Conservation (phyloP, 1,284 basidiomycete species). For the Rhodotorula sp. region DNA sequence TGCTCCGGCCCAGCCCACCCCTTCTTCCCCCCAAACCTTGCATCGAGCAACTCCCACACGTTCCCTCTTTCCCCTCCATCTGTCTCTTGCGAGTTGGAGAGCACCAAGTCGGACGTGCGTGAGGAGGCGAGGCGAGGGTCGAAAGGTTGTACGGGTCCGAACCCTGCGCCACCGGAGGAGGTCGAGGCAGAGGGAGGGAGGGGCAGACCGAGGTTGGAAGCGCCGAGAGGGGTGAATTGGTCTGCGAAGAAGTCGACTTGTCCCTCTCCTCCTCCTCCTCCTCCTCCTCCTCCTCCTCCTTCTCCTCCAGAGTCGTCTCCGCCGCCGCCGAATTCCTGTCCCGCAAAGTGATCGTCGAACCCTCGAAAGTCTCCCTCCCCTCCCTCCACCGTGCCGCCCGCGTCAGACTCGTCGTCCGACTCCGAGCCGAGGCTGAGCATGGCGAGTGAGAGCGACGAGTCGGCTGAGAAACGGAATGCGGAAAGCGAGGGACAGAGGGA, state of each 20-base stretch:
- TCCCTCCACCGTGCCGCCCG: conserved; percentile 4
- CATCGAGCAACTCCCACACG: conserved; percentile 92
- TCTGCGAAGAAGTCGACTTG: conserved; percentile 53
- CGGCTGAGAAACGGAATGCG: conserved; percentile 66
- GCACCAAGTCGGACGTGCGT: conserved; percentile 75
- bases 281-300: conserved; percentile 46
- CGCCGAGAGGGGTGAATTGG: conserved; percentile 46
- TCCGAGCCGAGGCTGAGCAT: conserved; percentile 43
- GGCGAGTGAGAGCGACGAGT: conserved; percentile 47
- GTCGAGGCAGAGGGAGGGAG: conserved; percentile 44
- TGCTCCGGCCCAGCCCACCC: conserved; percentile 96
- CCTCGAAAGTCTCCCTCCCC: conserved; percentile 29
- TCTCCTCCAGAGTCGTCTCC: conserved; percentile 36
- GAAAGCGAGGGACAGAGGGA: conserved; percentile 76
- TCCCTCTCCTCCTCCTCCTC: conserved; percentile 46
- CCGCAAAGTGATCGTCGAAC: conserved; percentile 58
- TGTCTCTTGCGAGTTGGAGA: conserved; percentile 59
- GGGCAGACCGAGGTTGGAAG: conserved; percentile 49
- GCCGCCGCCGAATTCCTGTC: conserved; percentile 51
- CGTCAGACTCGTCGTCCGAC: conserved; percentile 49
- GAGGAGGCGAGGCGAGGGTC: conserved; percentile 69
- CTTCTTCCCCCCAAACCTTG: conserved; percentile 76
- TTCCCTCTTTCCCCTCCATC: conserved; percentile 41
- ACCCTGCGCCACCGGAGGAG: conserved; percentile 2
- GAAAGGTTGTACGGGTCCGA: conserved; percentile 65